Evolutionary conservation across 2,329 filamentous ascomycete genomes (phyloP).

Genomic region (Westerdykella sp.): DNA sequence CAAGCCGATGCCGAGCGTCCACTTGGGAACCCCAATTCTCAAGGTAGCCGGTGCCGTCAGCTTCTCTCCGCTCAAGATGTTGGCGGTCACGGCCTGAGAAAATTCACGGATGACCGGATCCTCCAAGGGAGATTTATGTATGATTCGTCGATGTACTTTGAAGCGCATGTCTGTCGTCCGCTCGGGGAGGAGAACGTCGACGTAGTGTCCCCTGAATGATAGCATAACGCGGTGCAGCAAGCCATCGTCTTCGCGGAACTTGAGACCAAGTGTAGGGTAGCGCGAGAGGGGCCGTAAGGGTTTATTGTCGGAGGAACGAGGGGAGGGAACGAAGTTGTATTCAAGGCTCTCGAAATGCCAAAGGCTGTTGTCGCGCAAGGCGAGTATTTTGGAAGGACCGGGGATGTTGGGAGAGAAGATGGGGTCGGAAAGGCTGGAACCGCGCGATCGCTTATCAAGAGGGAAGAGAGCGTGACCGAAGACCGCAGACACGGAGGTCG

Average conservation of each 20-base stretch:
- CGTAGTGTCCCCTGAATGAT: constrained; percentile 15
- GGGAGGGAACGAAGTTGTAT: constrained; percentile 21
- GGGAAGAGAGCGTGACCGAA: constrained; percentile 24
- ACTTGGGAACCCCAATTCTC: constrained; percentile 23
- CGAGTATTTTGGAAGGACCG: constrained; percentile 19
- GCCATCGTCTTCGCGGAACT: constrained; percentile 15
- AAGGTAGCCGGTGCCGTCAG: constrained; percentile 24
- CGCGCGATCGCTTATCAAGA: constrained; percentile 4
- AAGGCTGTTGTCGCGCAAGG: constrained; percentile 2
- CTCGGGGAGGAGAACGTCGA: constrained; percentile 29
- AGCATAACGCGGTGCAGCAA: constrained; percentile 17
- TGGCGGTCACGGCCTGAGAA: constrained; percentile 12
- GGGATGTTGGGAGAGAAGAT: constrained; percentile 16
- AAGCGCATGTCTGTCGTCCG: constrained; percentile 27
- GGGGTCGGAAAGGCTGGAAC: constrained; percentile 1
- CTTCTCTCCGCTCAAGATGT: constrained; percentile 23
- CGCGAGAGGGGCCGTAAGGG: constrained; percentile 5
- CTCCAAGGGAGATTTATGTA: constrained; percentile 6
- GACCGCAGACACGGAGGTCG: constrained; percentile 12
- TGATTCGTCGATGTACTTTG: constrained; percentile 11
- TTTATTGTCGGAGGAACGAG: constrained; percentile 6
- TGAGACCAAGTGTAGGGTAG: constrained; percentile 21
- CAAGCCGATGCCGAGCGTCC: constrained; percentile 13
- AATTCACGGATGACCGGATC: constrained; percentile 14
- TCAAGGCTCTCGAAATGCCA: constrained; percentile 6